Evolutionary conservation across 2,329 filamentous ascomycete genomes (phyloP).

Genomic region (Didymella keratinophila): DNA sequence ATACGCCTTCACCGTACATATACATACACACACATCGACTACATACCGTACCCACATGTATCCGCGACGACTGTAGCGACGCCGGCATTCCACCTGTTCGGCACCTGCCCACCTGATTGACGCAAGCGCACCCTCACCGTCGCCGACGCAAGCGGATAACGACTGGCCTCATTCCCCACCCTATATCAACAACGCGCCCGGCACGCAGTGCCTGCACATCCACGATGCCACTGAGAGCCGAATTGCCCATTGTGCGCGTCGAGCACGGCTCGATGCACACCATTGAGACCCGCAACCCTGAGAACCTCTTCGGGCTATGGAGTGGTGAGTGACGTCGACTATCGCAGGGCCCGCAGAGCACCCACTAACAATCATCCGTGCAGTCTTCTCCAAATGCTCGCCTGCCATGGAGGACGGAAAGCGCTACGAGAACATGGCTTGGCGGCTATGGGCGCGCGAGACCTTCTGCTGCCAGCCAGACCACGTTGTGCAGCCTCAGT

Average conservation of each 20-base stretch:
- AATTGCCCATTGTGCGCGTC: conserved; percentile 87
- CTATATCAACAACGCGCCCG: conserved; percentile 9
- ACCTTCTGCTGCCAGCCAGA: conserved; percentile 83
- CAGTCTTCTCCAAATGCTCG: conserved; percentile 93
- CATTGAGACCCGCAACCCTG: conserved; percentile 89
- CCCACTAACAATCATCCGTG: conserved; percentile 33
- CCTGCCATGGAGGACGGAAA: conserved; percentile 93
- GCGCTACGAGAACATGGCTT: conserved; percentile 90
- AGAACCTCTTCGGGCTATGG: conserved; percentile 97
- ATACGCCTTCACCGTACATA: not conserved
- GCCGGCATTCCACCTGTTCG: conserved; percentile 30
- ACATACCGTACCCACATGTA: conserved; percentile 25
- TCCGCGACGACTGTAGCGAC: conserved; percentile 30
- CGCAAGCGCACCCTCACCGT: conserved; percentile 32
- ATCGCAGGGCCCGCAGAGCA: not conserved
- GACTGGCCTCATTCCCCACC: conserved; percentile 1
- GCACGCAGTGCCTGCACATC: conserved; percentile 1
- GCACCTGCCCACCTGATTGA: conserved; percentile 28
- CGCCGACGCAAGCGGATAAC: conserved; percentile 28
- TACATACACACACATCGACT: not conserved
- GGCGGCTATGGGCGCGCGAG: conserved; percentile 94
- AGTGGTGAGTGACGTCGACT: conserved; percentile 72
- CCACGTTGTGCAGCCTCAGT: conserved; percentile 49
- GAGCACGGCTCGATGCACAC: conserved; percentile 92
- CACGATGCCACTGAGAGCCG: conserved; percentile 82